Conservation (phyloP, 176 grass and related monocot genomes). For the Pharus latifolius region DNA sequence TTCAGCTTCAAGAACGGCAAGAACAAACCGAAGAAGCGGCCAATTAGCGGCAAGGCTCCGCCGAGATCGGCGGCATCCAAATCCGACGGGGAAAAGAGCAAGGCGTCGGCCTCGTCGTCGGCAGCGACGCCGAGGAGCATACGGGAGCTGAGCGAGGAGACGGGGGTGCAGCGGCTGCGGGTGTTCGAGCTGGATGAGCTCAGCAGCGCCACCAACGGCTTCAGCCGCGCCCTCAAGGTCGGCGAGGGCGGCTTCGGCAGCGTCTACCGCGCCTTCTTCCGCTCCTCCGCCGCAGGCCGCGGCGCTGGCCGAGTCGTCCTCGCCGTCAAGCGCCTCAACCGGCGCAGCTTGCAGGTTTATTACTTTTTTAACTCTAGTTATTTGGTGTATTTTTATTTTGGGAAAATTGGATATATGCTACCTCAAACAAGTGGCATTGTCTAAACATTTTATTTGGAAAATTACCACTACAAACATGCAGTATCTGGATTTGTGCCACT, state of each 20-base stretch:
- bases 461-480: too few species aligned
- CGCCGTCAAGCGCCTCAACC: conserved; percentile 87
- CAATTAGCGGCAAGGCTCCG: neutral
- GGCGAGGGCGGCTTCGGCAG: conserved; percentile 83
- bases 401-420: too few species aligned
- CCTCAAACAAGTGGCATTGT: too few species aligned
- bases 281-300: conserved; percentile 12
- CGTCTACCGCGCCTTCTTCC: conserved; percentile 79
- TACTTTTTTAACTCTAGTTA: neutral
- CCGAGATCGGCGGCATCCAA: neutral
- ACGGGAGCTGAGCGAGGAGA: conserved; percentile 62
- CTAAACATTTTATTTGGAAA: too few species aligned
- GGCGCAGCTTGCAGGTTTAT: conserved; percentile 50
- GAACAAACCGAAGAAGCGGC: neutral
- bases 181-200: conserved; percentile 76
- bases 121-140: conserved; percentile 44
- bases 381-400: neutral
- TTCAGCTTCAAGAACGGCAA: conserved; percentile 32
- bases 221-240: conserved; percentile 78
- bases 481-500: too few species aligned
- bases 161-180: conserved; percentile 45
- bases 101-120: conserved; percentile 19
- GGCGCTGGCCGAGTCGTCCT: conserved; percentile 32
- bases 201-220: conserved; percentile 47
- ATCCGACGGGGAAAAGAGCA: conserved; percentile 12